Conservation (phyloP, 768 basidiomycete genomes). For the Mycena indigotica region DNA sequence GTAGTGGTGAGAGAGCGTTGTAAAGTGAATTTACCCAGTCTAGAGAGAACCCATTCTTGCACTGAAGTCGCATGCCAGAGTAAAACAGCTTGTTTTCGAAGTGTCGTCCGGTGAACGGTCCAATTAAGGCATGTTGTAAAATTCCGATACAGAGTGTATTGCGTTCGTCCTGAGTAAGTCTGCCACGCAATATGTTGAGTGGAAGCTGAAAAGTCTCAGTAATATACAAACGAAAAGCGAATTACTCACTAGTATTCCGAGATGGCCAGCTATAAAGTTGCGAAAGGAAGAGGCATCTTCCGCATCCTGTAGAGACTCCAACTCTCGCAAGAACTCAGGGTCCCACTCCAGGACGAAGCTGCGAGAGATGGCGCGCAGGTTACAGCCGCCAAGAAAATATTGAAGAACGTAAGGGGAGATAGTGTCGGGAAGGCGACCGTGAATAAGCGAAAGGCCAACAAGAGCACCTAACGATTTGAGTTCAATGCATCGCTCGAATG, state of each 20-base stretch:
- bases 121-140: not conserved
- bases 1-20: not conserved
- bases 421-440: slow-evolving; percentile 7
- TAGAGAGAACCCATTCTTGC: not conserved
- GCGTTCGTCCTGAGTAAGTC: not conserved
- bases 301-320: not conserved
- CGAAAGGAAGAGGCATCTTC: not conserved
- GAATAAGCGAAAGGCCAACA: slow-evolving; percentile 1
- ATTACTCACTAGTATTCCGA: not conserved
- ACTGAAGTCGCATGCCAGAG: not conserved
- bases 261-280: not conserved
- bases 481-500: not conserved
- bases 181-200: too few species aligned
- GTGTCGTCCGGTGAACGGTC: not conserved
- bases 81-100: not conserved
- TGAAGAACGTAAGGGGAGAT: slow-evolving; percentile 14
- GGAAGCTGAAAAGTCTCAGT: too few species aligned
- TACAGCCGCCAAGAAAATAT: slow-evolving; percentile 7
- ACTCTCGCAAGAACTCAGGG: not conserved
- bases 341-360: slow-evolving; percentile 13
- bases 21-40: not conserved
- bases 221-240: too few species aligned
- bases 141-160: not conserved
- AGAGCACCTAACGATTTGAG: slow-evolving; percentile 8
- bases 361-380: slow-evolving; percentile 1